Base-by-base conservation (phyloP, 179 eudicot species). In the Drosera spatulata region DNA sequence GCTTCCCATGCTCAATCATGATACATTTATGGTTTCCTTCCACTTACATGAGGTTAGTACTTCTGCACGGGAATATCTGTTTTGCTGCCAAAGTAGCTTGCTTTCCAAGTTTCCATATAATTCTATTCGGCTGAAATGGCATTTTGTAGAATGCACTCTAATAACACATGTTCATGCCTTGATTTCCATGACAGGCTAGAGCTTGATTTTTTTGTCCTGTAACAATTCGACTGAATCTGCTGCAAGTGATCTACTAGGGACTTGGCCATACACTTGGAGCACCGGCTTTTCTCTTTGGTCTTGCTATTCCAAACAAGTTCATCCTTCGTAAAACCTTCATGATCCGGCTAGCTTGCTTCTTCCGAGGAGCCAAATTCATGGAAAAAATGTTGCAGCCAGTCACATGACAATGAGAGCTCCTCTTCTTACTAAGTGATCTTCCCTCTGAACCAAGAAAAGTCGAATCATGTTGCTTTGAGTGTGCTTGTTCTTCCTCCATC, bases 361-460 rank as follows among this genome's bases (percentile, higher is more conserved):
- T 82, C 50, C 85, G 96, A 7, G 91, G 66, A 65, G 83, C 55
- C 65, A 91, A 82, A 54, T 72, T 85, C 59, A 85, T 87, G 12
- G 88, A 73, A 14, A 82, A 87, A 55, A 88, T 22, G 33, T 22
- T 82, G 58, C 96, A 88, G 53, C 91, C 83, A 45, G 76, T 77
- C 50, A 82, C 90, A 67, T 87, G 83, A 4, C 82, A 87, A 9
- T 79, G 8, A 2, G 78, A 73, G 41, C 74, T 74, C 62, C 78
- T 78, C 66, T 78, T 81, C 70, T 73, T 82, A 70, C 87, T 79
- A 41, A 65, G 51, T 46, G 81, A 79, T 68, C 84, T 77, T 59
- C 82, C 81, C 61, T 70, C 74, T 61, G 71, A 51, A 43, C 82
- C 71, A 50, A 42, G 67, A 1, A 64, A 76, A 44, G 58, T 67